Evolutionary conservation across 176 grass and related monocot species (phyloP), one percentile per base, ranked within the genome.

Genomic region (Cenchrus americanus): DNA sequence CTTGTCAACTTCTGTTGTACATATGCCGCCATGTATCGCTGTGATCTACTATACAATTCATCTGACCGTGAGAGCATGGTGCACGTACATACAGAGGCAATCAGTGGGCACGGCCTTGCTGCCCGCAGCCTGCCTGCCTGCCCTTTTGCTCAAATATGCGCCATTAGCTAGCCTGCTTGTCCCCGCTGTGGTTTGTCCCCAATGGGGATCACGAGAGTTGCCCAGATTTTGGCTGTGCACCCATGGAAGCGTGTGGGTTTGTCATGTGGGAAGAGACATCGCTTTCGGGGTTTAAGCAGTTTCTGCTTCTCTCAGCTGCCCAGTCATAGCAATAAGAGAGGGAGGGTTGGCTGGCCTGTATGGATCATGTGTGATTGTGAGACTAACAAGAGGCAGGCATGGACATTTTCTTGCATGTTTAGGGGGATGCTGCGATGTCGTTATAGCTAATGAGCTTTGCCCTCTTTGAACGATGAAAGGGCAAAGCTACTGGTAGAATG

Each of bases 171-270:
- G 66, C 63, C 87, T 62, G 89, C 75, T 81, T 82, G 24, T 69
- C 81, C 81, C 75, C 48, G 87, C 72, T 62, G 83, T 47, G 22
- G 54, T 49, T 83, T 86, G 84, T 79, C 69, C 55, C 83, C 81
- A 75, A 77, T 2, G 52, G 73, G 51, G 59, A 85, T 94, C 92
- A 94, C 92, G 92, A 76, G 92, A 87, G 66, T 77, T 86, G 81
- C 89, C 67, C 89, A 84, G 83, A 73, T 77, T 90, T 94, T 90
- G 89, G 92, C 66, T 9, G 71, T 53, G 50, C 76, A 24, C 90
- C 27, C 5, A 3, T 94, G 89, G 89, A 85, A 64, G 66, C 41
- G 73, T n/a, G 51, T 81, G 84, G 81, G 69, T 74, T 85, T 82
- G 69, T 85, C 87, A 71, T 87, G 27, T 54, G 58, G 65, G 86